Conservation (phyloP, 1,284 basidiomycete genomes). For the Naganishia liquefaciens region DNA sequence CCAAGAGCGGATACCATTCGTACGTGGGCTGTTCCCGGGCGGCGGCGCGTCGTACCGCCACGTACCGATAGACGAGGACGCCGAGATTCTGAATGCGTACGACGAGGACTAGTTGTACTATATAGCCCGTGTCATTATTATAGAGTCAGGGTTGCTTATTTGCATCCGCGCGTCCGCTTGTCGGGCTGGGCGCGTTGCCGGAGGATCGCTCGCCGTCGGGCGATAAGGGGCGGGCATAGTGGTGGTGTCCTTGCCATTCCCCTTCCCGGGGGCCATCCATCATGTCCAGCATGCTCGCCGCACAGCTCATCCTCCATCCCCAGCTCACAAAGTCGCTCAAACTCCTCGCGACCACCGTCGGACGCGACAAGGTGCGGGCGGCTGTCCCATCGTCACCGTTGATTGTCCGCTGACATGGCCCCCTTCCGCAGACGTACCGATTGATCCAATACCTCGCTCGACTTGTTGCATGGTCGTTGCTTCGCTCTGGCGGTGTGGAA, state of each 20-base stretch:
- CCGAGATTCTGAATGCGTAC: constrained; percentile 33
- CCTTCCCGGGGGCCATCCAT: neutral
- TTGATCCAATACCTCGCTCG: constrained; percentile 89
- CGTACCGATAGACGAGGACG: constrained; percentile 66
- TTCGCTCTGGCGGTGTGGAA: constrained; percentile 58
- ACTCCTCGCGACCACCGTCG: constrained; percentile 75
- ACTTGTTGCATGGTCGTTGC: constrained; percentile 80
- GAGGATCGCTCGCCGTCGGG: neutral
- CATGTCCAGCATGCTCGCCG: constrained; percentile 56
- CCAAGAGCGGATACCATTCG: constrained; percentile 57
- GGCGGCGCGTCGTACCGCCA: constrained; percentile 72
- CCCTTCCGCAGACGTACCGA: constrained; percentile 72
- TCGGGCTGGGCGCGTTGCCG: neutral
- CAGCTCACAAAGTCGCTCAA: constrained; percentile 72
- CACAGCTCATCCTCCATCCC: constrained; percentile 82
- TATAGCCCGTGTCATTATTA: too few relatives aligned
- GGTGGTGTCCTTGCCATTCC: neutral
- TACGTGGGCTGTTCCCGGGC: constrained; percentile 51
- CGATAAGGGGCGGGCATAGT: neutral
- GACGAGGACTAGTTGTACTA: constrained; percentile 28
- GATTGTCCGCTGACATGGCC: constrained; percentile 5
- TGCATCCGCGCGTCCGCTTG: neutral
- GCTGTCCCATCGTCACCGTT: constrained; percentile 1
- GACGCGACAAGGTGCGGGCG: constrained; percentile 76
- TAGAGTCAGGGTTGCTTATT: neutral